Evolutionary conservation across 352 stramenopile species (phyloP).

Genomic region (Pythium pyrilobum): DNA sequence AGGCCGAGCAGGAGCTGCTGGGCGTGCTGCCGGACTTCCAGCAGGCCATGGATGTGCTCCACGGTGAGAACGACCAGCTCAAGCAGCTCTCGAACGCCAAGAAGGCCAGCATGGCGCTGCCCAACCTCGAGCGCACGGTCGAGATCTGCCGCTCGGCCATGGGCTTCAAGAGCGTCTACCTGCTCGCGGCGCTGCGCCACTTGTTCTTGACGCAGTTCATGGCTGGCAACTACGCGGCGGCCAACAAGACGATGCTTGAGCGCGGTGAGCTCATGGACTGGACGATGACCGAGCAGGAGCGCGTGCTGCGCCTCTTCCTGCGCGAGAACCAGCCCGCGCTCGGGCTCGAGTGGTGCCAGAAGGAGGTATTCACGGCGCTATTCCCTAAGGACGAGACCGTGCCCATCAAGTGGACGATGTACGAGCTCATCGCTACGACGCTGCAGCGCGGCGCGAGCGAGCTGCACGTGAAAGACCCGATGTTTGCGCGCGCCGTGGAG

Average conservation of each 20-base stretch:
- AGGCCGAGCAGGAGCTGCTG: conserved; percentile 60
- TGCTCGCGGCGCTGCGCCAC: conserved; percentile 56
- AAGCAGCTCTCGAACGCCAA: conserved; percentile 41
- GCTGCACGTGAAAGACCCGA: conserved; percentile 45
- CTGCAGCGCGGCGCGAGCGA: conserved; percentile 33
- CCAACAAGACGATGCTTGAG: conserved; percentile 55
- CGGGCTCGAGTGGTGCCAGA: conserved; percentile 49
- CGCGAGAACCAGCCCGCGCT: conserved; percentile 42
- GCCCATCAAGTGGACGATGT: conserved; percentile 66
- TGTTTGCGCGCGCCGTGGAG: conserved; percentile 54
- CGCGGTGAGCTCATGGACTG: conserved; percentile 70
- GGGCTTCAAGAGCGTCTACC: conserved; percentile 64
- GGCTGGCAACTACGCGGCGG: conserved; percentile 44
- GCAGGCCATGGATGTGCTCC: conserved; percentile 47
- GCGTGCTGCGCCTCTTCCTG: conserved; percentile 56
- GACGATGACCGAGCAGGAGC: conserved; percentile 63
- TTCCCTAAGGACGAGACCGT: conserved; percentile 56
- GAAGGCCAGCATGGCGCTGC: conserved; percentile 41
- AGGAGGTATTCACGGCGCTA: conserved; percentile 42
- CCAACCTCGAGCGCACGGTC: conserved; percentile 52
- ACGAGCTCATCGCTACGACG: conserved; percentile 54
- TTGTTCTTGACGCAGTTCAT: conserved; percentile 58
- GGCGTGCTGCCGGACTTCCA: conserved; percentile 66
- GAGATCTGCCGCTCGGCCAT: conserved; percentile 77
- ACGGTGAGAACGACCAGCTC: conserved; percentile 32